phyloP scores from a whole-genome alignment of 1,284 basidiomycete species.

The Caloboletus firmus region DNA sequence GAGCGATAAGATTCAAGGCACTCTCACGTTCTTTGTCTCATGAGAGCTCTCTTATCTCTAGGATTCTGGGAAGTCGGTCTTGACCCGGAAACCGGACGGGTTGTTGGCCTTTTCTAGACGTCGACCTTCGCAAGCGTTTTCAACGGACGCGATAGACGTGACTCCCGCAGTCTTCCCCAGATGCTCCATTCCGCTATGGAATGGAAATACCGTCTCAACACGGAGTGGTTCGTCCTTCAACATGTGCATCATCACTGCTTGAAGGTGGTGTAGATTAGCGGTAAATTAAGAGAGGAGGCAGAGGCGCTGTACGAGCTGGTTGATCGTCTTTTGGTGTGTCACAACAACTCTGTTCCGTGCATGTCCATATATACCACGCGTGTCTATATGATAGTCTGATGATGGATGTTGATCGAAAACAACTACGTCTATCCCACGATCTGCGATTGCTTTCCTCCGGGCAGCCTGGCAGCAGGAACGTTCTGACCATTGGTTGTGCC shows the following conservation, averaged over 20 bases:
- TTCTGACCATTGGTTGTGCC: neutral
- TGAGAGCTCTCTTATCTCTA: constrained; percentile 6
- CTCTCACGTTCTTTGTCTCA: constrained; percentile 17
- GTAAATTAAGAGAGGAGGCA: constrained; percentile 5
- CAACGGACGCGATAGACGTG: constrained; percentile 29
- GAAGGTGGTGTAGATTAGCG: constrained; percentile 16
- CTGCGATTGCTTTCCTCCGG: constrained; percentile 36
- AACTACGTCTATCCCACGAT: constrained; percentile 1
- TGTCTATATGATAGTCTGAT: constrained; percentile 5
- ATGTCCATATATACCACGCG: constrained; percentile 16
- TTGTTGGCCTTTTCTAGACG: constrained; percentile 72
- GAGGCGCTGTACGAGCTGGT: neutral
- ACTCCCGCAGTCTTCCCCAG: constrained; percentile 14
- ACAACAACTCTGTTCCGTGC: neutral
- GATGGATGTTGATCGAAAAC: neutral
- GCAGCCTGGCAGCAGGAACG: constrained; percentile 41
- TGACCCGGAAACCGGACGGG: constrained; percentile 69
- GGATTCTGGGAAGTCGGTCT: constrained; percentile 87
- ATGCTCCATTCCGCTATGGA: constrained; percentile 9
- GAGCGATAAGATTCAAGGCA: constrained; percentile 19
- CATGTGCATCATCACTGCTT: constrained; percentile 33
- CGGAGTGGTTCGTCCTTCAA: constrained; percentile 43
- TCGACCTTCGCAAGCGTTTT: constrained; percentile 22
- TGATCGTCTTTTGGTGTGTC: neutral
- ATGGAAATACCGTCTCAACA: constrained; percentile 38